These are phyloP conservation scores for Datura wrightii DNA, from an alignment of 257 asterid species.

Conservation along the genomic window DNA sequence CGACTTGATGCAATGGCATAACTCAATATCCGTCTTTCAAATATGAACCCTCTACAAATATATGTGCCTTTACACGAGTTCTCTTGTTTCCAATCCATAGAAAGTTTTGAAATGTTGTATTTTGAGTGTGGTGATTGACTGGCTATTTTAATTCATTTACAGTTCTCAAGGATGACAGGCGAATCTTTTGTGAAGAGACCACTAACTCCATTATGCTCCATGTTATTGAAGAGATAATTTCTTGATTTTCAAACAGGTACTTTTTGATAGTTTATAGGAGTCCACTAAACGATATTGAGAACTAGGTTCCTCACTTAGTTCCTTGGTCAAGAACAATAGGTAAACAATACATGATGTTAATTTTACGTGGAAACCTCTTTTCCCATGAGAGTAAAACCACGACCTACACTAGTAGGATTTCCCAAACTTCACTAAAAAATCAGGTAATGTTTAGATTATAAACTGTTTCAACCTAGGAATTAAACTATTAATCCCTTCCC, in stretches of 20 bases:
- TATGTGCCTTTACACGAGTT: neutral
- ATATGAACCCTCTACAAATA: neutral
- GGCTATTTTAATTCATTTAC: neutral
- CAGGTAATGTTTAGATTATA: too few relatives aligned
- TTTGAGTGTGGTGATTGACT: neutral
- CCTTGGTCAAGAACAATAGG: too few relatives aligned
- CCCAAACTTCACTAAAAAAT: too few relatives aligned
- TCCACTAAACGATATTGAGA: too few relatives aligned
- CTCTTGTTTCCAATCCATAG: neutral
- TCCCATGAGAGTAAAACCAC: too few relatives aligned
- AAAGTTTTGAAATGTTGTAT: neutral
- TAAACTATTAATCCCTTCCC: too few relatives aligned
- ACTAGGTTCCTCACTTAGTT: too few relatives aligned
- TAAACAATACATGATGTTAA: too few relatives aligned
- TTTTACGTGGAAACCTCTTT: too few relatives aligned
- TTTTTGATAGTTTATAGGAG: neutral
- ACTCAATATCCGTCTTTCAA: neutral
- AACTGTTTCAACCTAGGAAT: too few relatives aligned
- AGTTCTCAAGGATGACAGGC: constrained; percentile 20
- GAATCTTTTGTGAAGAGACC: constrained; percentile 25
- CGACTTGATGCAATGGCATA: neutral
- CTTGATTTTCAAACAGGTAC: constrained; percentile 41
- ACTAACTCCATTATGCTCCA: constrained; percentile 30
- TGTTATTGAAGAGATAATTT: constrained; percentile 35
- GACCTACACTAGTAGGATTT: too few relatives aligned